A percentile compares a stretch with the other conserved stretches of the same genome.
These are phyloP conservation scores for Parathielavia hyrcaniae DNA, from an alignment of 495 filamentous ascomycete species.

Conservation along the genomic window DNA sequence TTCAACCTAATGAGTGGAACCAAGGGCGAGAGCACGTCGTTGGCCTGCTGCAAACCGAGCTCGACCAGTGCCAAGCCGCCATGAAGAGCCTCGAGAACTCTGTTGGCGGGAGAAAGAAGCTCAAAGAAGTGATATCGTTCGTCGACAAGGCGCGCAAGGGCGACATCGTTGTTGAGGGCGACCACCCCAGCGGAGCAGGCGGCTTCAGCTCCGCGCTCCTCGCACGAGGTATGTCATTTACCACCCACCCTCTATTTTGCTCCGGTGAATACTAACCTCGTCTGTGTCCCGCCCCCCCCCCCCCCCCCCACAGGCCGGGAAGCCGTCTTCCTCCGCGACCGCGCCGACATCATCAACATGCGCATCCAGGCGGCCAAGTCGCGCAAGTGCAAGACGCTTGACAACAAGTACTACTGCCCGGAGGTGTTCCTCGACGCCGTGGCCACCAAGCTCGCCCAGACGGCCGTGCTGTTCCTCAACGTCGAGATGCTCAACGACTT, in stretches of 20 bases:
- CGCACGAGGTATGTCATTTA: slow-evolving; percentile 58
- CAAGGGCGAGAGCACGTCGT: slow-evolving; percentile 73
- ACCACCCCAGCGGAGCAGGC: slow-evolving; percentile 76
- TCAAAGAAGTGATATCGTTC: slow-evolving; percentile 84
- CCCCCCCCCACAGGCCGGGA: slow-evolving; percentile 60
- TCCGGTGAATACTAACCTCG: neutral
- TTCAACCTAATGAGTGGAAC: slow-evolving; percentile 82
- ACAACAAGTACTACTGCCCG: slow-evolving; percentile 93
- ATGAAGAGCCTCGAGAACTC: slow-evolving; percentile 64
- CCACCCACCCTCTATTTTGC: neutral
- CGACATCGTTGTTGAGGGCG: slow-evolving; percentile 74
- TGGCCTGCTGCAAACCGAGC: slow-evolving; percentile 72
- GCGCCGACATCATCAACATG: slow-evolving; percentile 83
- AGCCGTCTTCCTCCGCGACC: slow-evolving; percentile 86
- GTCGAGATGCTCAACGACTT: slow-evolving; percentile 96
- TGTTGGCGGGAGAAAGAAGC: slow-evolving; percentile 73
- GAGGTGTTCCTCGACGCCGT: slow-evolving; percentile 97
- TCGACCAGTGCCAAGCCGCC: slow-evolving; percentile 74
- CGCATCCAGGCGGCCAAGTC: slow-evolving; percentile 77
- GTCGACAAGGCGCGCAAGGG: slow-evolving; percentile 83
- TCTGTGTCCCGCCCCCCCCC: neutral
- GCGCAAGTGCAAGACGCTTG: slow-evolving; percentile 71
- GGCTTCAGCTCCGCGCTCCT: slow-evolving; percentile 83
- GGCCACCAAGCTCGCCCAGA: slow-evolving; percentile 87
- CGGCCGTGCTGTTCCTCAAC: slow-evolving; percentile 94